A percentile compares a stretch with the other conserved stretches of the same genome.
Conservation (phyloP, 345 rosid genomes). For the Eucalyptus marginata region DNA sequence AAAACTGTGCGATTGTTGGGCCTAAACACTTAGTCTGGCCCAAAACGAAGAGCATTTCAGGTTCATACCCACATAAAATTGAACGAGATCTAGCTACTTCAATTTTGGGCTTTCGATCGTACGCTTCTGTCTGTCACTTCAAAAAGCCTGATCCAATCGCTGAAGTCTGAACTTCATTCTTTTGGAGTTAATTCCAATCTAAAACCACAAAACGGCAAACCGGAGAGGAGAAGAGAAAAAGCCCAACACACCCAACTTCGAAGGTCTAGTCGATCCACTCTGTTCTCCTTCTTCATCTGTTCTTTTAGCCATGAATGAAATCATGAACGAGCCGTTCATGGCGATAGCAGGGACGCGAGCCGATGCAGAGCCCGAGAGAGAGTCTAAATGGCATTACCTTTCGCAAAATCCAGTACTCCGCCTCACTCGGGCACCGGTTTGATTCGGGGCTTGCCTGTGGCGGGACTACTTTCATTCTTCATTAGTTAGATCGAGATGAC, state of each 20-base stretch:
- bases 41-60: background rate
- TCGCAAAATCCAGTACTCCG: background rate
- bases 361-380: background rate
- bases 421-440: background rate
- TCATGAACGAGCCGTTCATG: background rate
- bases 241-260: background rate
- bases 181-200: background rate
- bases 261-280: background rate
- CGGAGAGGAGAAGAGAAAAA: background rate
- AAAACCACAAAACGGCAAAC: background rate
- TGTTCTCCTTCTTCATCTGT: background rate
- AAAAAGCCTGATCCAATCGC: background rate
- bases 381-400: background rate
- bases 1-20: background rate
- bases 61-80: background rate
- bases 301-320: background rate
- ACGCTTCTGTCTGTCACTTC: background rate
- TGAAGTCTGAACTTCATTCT: background rate
- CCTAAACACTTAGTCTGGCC: background rate
- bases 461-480: background rate
- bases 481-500: background rate
- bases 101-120: background rate
- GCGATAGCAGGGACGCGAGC: background rate
- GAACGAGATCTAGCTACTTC: background rate
- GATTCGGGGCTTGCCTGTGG: background rate